A percentile compares a stretch with the other conserved stretches of the same genome.
Evolutionary conservation across 2,329 filamentous ascomycete species (phyloP).

Genomic region (Alternaria novae-zelandiae): DNA sequence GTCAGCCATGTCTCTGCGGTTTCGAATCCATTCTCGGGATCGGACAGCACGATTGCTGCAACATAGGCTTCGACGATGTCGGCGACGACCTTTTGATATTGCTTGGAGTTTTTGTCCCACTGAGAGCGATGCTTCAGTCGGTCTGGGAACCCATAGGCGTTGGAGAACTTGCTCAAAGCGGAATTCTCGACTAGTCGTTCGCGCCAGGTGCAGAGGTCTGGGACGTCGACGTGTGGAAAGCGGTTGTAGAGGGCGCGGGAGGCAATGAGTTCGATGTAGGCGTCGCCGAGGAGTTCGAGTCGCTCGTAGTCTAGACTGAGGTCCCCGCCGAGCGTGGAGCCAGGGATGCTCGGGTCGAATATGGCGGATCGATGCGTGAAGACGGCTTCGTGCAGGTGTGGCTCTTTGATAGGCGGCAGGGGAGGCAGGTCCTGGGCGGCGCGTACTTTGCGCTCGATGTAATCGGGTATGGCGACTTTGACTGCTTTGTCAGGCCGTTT

Average conservation of each 20-base stretch:
- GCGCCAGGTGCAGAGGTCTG: constrained; percentile 75
- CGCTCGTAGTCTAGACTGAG: constrained; percentile 69
- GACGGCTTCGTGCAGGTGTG: constrained; percentile 65
- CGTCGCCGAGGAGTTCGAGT: constrained; percentile 88
- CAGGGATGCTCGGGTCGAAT: constrained; percentile 23
- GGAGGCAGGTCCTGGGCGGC: constrained; percentile 57
- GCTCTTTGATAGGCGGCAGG: constrained; percentile 67
- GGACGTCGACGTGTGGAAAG: constrained; percentile 69
- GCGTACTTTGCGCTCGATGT: constrained; percentile 33
- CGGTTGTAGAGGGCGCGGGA: constrained; percentile 76
- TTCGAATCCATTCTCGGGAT: constrained; percentile 66
- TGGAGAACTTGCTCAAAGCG: constrained; percentile 73
- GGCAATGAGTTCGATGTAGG: constrained; percentile 79
- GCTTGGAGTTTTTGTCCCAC: constrained; percentile 38
- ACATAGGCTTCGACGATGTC: constrained; percentile 94
- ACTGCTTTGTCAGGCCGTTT: constrained; percentile 30
- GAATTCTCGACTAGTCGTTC: constrained; percentile 82
- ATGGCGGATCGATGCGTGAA: constrained; percentile 65
- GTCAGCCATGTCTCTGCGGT: constrained; percentile 74
- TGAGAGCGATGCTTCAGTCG: constrained; percentile 61
- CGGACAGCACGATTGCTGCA: constrained; percentile 75
- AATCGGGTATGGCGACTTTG: constrained; percentile 33
- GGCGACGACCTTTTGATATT: constrained; percentile 72
- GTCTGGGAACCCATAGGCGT: constrained; percentile 72
- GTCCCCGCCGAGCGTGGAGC: constrained; percentile 23